Evolutionary conservation across 345 rosid species (phyloP).

Genomic region (Hypericum androsaemum): DNA sequence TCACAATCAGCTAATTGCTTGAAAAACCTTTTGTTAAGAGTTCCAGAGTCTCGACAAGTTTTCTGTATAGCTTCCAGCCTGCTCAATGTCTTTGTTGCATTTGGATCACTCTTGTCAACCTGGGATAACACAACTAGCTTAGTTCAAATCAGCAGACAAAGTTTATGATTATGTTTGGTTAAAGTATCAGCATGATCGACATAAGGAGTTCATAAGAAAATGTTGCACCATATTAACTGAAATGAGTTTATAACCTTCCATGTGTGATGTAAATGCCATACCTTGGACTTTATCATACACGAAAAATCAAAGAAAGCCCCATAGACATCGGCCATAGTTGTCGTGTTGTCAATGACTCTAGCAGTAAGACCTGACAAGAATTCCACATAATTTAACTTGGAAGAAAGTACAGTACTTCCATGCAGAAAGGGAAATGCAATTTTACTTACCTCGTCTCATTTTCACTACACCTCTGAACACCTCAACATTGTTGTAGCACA

Average conservation of each 20-base stretch:
- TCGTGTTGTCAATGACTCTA: conserved; percentile 67
- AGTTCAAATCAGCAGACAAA: too few relatives aligned
- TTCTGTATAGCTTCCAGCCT: conserved; percentile 57
- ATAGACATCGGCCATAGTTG: conserved; percentile 80
- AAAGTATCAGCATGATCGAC: too few relatives aligned
- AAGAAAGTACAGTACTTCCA: not conserved
- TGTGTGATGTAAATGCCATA: too few relatives aligned
- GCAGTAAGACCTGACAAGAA: conserved; percentile 75
- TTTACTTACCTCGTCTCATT: too few relatives aligned
- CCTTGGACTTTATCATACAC: too few relatives aligned
- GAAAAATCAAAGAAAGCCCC: conserved; percentile 61
- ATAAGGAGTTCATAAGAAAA: too few relatives aligned
- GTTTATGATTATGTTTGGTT: too few relatives aligned
- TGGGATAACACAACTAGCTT: too few relatives aligned
- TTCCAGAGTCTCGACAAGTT: conserved; percentile 52
- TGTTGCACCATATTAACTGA: too few relatives aligned
- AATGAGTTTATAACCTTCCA: too few relatives aligned
- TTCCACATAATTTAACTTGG: conserved; percentile 2
- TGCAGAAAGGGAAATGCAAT: too few relatives aligned
- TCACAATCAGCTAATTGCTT: not conserved
- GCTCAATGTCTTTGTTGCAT: conserved; percentile 46
- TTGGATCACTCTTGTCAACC: conserved; percentile 62
- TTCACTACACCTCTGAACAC: conserved; percentile 62
- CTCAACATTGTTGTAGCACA: conserved; percentile 83
- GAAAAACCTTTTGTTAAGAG: conserved; percentile 43